phyloP scores from a whole-genome alignment of 345 rosid species.

The Brassica nigra region DNA sequence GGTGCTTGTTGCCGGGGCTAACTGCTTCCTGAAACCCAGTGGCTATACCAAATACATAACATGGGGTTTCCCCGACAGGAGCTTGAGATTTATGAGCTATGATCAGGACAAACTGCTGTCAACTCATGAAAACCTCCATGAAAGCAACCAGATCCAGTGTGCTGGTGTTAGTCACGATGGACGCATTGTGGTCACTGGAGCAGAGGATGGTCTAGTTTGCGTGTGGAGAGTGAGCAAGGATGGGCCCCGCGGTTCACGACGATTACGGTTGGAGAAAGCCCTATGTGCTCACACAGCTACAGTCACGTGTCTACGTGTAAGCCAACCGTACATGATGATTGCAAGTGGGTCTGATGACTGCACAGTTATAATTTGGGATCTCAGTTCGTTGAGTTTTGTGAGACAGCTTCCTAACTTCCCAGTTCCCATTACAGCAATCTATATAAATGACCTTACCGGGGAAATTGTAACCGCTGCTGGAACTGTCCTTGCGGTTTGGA shows the following conservation, averaged over 20 bases:
- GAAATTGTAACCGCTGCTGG: conserved; percentile 97
- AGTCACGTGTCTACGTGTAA: conserved; percentile 85
- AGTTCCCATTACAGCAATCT: conserved; percentile 79
- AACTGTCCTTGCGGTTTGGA: conserved; percentile 92
- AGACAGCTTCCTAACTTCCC: conserved; percentile 92
- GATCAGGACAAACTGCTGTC: conserved; percentile 93
- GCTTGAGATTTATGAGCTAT: conserved; percentile 94
- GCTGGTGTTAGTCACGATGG: conserved; percentile 90
- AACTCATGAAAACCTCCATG: conserved; percentile 97
- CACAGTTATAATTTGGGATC: conserved; percentile 93
- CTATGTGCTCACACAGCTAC: conserved; percentile 80
- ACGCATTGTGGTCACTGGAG: conserved; percentile 85
- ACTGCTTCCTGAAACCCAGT: conserved; percentile 82
- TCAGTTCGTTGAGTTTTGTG: conserved; percentile 76
- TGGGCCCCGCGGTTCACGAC: conserved; percentile 60
- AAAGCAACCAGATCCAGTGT: conserved; percentile 86
- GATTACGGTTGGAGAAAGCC: conserved; percentile 68
- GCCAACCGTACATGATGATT: conserved; percentile 97
- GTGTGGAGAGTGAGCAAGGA: conserved; percentile 84
- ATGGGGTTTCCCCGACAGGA: conserved; percentile 97
- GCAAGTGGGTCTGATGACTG: conserved; percentile 97
- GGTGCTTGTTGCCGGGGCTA: conserved; percentile 72
- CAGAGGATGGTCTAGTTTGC: conserved; percentile 83
- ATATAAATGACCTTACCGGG: conserved; percentile 88
- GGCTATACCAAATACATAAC: conserved; percentile 81